phyloP scores from a whole-genome alignment of 1,139 yeast genomes.

The Hansenula lynferdii region DNA sequence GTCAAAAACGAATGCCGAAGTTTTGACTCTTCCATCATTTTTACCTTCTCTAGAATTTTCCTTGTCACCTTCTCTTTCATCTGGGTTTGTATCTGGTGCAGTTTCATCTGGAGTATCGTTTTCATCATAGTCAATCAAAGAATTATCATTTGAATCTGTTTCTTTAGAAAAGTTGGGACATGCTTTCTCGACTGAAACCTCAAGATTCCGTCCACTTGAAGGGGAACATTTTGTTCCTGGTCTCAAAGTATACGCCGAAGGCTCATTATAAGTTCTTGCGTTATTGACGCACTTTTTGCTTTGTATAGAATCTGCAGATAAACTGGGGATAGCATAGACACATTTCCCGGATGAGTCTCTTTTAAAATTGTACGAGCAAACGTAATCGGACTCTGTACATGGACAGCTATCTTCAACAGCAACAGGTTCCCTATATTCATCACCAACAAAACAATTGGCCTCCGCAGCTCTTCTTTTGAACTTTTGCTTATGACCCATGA shows the following conservation, averaged over 20 bases:
- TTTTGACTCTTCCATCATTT: conserved; percentile 30
- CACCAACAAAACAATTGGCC: conserved; percentile 63
- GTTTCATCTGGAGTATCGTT: conserved; percentile 37
- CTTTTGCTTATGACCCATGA: conserved; percentile 68
- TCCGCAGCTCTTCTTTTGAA: conserved; percentile 62
- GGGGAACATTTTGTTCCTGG: conserved; percentile 40
- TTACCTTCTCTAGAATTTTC: conserved; percentile 26
- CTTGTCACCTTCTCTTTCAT: conserved; percentile 33
- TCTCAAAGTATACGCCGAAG: conserved; percentile 25
- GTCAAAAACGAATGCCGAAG: conserved; percentile 32
- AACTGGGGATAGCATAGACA: conserved; percentile 37
- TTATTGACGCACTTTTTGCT: conserved; percentile 19
- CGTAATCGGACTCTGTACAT: conserved; percentile 65
- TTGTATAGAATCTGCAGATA: conserved; percentile 28
- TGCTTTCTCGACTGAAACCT: conserved; percentile 5
- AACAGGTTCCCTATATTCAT: conserved; percentile 54
- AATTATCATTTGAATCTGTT: conserved; percentile 8
- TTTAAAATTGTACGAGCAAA: conserved; percentile 61
- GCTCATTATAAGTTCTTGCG: conserved; percentile 9
- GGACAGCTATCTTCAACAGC: conserved; percentile 56
- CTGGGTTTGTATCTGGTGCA: conserved; percentile 25
- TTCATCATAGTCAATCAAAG: conserved; percentile 22
- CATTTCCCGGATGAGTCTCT: conserved; percentile 43
- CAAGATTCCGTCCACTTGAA: conserved; percentile 11
- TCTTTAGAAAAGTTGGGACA: conserved; percentile 32